phyloP scores from a whole-genome alignment of 352 stramenopile genomes.

The Globisporangium perplexum region DNA sequence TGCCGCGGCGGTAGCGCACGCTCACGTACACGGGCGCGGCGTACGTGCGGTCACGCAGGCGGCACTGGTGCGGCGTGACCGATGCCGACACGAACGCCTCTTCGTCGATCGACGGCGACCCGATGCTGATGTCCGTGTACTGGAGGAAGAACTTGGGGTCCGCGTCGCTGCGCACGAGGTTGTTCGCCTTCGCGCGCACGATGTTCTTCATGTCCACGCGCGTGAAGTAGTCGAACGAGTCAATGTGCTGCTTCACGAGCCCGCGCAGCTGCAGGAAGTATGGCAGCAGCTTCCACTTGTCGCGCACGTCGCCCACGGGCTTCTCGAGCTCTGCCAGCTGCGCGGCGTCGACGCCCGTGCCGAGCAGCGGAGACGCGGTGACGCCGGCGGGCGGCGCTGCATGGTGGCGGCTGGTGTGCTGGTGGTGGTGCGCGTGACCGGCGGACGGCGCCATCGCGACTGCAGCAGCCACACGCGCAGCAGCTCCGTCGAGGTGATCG shows the following conservation, averaged over 20 bases:
- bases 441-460: not conserved
- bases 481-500: not conserved
- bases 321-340: constrained; percentile 61
- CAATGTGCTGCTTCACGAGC: constrained; percentile 98
- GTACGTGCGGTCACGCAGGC: constrained; percentile 98
- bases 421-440: not conserved
- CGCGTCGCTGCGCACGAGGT: constrained; percentile 88
- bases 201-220: constrained; percentile 99
- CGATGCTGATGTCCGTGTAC: constrained; percentile 98
- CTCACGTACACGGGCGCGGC: constrained; percentile 98
- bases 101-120: constrained; percentile 95
- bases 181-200: constrained; percentile 91
- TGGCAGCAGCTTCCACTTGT: constrained; percentile 99
- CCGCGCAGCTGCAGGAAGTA: constrained; percentile 95
- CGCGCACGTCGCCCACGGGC: constrained; percentile 70
- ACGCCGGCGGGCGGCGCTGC: too few species aligned
- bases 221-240: constrained; percentile 99
- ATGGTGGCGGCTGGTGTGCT: not conserved
- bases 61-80: constrained; percentile 97
- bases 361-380: constrained; percentile 8
- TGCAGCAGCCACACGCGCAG: too few species aligned
- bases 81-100: constrained; percentile 92
- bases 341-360: constrained; percentile 12
- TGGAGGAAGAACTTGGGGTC: constrained; percentile 99
- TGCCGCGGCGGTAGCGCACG: constrained; percentile 95